A percentile compares a stretch with the other conserved stretches of the same genome.
Conservation (phyloP, 192 early-diverging fungal genomes). For the Backusella mclennaniae region DNA sequence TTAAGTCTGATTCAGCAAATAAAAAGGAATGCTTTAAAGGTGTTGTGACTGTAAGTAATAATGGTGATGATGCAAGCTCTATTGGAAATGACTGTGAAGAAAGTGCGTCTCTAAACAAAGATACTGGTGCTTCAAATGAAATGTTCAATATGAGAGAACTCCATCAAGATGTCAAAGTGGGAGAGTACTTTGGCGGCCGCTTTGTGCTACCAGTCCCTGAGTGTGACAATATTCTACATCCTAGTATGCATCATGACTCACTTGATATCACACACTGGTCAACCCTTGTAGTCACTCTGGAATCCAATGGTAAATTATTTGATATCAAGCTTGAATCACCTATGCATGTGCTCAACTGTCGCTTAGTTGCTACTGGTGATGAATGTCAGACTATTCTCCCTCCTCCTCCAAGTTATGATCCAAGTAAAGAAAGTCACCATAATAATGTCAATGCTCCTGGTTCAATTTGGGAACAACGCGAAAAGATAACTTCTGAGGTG, state of each 20-base stretch:
- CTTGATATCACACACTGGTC: conserved; percentile 25
- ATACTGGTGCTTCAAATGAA: neutral
- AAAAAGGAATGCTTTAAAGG: neutral
- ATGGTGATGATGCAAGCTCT: neutral
- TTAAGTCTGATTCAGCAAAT: neutral
- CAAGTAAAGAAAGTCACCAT: neutral
- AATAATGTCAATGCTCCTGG: neutral
- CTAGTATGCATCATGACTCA: conserved; percentile 11
- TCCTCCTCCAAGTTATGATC: conserved; percentile 22
- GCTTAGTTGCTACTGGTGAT: conserved; percentile 21
- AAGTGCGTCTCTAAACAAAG: neutral
- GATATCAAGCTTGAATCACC: conserved; percentile 21
- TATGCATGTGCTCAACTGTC: conserved; percentile 24
- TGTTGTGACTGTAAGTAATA: neutral
- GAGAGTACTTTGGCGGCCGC: conserved; percentile 17
- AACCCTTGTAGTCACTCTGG: neutral
- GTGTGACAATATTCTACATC: conserved; percentile 19
- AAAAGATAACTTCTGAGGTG: conserved; percentile 10
- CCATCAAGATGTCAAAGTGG: conserved; percentile 13
- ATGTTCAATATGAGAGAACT: conserved; percentile 21
- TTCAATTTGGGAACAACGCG: conserved; percentile 27
- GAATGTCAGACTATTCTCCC: conserved; percentile 23
- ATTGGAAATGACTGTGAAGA: neutral
- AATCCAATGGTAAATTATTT: conserved; percentile 3
- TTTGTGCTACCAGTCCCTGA: conserved; percentile 33